These are phyloP conservation scores for Aureobasidium melanogenum DNA, from an alignment of 2,329 filamentous ascomycete species.

Conservation along the genomic window DNA sequence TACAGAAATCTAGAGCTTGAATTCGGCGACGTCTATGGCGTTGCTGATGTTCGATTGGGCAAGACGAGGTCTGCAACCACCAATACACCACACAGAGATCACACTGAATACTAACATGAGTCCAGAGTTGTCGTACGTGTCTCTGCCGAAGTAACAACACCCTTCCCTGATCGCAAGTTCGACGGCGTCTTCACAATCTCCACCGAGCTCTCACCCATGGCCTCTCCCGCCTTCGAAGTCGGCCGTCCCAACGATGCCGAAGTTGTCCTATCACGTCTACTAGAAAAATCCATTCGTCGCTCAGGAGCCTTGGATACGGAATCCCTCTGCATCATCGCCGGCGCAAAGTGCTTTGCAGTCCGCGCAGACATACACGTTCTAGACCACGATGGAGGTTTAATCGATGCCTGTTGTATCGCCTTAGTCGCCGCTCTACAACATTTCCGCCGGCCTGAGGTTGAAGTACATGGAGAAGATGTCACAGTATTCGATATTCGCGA, in stretches of 20 bases:
- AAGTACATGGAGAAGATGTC: conserved; percentile 73
- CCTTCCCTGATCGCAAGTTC: conserved; percentile 80
- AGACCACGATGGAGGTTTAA: conserved; percentile 80
- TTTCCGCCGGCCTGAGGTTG: conserved; percentile 83
- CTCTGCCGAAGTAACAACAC: conserved; percentile 78
- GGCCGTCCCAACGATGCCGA: conserved; percentile 76
- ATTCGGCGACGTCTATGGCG: conserved; percentile 86
- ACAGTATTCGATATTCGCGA: conserved; percentile 79
- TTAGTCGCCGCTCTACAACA: conserved; percentile 83
- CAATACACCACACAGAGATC: background rate
- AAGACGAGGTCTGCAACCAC: conserved; percentile 64
- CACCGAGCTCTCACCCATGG: conserved; percentile 86
- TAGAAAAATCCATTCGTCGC: conserved; percentile 89
- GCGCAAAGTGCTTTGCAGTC: conserved; percentile 83
- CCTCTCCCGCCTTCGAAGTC: conserved; percentile 80
- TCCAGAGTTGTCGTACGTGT: conserved; percentile 71
- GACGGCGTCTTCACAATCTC: conserved; percentile 92
- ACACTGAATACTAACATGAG: too few relatives aligned
- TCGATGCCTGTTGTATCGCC: conserved; percentile 78
- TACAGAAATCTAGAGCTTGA: conserved; percentile 68
- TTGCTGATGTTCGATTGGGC: conserved; percentile 77
- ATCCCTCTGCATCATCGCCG: conserved; percentile 86
- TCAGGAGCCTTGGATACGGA: conserved; percentile 91
- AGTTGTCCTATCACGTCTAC: conserved; percentile 72
- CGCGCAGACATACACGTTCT: conserved; percentile 88